These are phyloP conservation scores for Ogataea hybrid DNA, from an alignment of 1,139 yeast genomes.

Conservation along the genomic window DNA sequence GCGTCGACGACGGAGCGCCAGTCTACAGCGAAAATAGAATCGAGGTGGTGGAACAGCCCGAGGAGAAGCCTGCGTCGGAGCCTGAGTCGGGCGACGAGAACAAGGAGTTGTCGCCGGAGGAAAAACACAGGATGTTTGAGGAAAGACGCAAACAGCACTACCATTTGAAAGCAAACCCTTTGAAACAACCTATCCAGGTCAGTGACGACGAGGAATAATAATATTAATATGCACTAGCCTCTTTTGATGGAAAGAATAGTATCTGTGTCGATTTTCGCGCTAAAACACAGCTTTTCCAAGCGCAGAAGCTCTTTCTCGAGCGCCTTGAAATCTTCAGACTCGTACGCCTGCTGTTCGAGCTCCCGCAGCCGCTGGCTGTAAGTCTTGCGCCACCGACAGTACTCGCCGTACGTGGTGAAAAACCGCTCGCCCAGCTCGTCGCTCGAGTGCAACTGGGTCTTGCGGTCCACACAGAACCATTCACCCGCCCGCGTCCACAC, in stretches of 20 bases:
- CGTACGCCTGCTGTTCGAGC: slow-evolving; percentile 21
- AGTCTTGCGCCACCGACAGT: slow-evolving; percentile 23
- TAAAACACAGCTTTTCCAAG: slow-evolving; percentile 7
- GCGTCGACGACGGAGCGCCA: slow-evolving; percentile 32
- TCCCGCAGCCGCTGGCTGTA: slow-evolving; percentile 12
- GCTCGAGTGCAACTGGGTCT: slow-evolving; percentile 7
- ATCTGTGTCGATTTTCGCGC: slow-evolving; percentile 1
- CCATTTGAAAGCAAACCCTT: slow-evolving; percentile 61
- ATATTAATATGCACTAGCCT: not conserved
- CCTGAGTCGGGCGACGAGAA: slow-evolving; percentile 35
- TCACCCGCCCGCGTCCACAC: slow-evolving; percentile 36
- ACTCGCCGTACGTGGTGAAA: slow-evolving; percentile 25
- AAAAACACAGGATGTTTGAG: slow-evolving; percentile 66
- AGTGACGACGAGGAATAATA: slow-evolving; percentile 27
- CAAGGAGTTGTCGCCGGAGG: slow-evolving; percentile 51
- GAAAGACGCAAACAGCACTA: slow-evolving; percentile 77
- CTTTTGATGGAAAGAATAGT: slow-evolving; percentile 2
- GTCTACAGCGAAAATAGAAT: slow-evolving; percentile 19
- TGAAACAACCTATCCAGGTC: slow-evolving; percentile 32
- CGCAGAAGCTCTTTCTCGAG: slow-evolving; percentile 16
- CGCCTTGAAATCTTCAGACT: slow-evolving; percentile 14
- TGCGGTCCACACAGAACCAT: slow-evolving; percentile 35
- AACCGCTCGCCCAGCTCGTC: slow-evolving; percentile 23
- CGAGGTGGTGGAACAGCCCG: slow-evolving; percentile 15
- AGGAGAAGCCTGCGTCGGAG: not conserved